Percentiles rank a stretch among this genome's conserved stretches.
phyloP scores from a whole-genome alignment of 2,329 filamentous ascomycete species.

The Shiraia sp. region DNA sequence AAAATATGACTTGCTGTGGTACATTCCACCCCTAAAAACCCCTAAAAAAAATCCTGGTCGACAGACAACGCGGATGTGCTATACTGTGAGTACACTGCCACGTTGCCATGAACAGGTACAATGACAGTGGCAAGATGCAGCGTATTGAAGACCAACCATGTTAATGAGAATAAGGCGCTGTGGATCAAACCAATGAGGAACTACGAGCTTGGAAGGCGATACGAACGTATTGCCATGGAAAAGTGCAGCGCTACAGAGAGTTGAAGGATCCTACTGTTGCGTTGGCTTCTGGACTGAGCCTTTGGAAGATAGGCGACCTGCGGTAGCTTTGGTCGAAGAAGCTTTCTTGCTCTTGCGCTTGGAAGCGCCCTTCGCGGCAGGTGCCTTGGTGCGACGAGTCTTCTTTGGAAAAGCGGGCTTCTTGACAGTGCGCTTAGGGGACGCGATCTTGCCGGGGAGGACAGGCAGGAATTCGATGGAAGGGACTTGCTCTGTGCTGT shows the following conservation, averaged over 20 bases:
- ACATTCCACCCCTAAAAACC: too few species aligned
- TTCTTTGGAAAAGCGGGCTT: conserved; percentile 9
- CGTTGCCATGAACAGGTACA: too few species aligned
- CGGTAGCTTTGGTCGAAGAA: conserved; percentile 9
- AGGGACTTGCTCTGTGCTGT: conserved; percentile 31
- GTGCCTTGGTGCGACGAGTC: conserved; percentile 9
- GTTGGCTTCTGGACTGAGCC: conserved; percentile 30
- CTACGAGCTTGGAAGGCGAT: too few species aligned
- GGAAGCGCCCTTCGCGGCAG: conserved; percentile 9
- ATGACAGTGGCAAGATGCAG: too few species aligned
- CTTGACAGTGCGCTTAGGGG: conserved; percentile 13
- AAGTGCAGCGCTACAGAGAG: neutral
- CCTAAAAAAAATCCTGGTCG: too few species aligned
- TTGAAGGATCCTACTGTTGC: neutral
- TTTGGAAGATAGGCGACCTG: conserved; percentile 23
- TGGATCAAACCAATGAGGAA: too few species aligned
- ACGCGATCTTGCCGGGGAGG: conserved; percentile 17
- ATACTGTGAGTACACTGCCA: too few species aligned
- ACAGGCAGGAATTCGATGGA: conserved; percentile 38
- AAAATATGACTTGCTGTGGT: too few species aligned
- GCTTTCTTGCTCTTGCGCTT: conserved; percentile 8
- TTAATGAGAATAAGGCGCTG: neutral
- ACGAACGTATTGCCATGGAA: neutral
- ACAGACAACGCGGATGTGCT: too few species aligned
- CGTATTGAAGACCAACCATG: neutral